phyloP scores from a whole-genome alignment of 1,284 basidiomycete species.

The Apiotrichum montevideense region DNA sequence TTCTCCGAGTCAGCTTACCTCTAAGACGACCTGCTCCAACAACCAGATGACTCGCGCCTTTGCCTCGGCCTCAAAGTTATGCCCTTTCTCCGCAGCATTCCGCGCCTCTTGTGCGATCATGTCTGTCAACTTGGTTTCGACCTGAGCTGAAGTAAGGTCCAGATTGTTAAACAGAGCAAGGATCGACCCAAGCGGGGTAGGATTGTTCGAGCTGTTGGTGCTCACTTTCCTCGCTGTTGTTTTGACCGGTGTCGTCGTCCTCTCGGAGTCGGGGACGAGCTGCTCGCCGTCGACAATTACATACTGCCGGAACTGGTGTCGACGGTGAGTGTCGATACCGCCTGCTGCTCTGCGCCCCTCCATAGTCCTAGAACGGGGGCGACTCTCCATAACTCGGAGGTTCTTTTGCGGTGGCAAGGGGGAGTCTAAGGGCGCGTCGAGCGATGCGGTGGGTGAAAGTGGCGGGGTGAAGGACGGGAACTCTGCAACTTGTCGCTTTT shows the following conservation, averaged over 20 bases:
- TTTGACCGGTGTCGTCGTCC: no score
- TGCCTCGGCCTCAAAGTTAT: constrained; percentile 7
- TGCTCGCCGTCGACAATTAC: constrained; percentile 19
- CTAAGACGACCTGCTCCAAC: constrained; percentile 10
- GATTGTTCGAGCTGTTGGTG: no score
- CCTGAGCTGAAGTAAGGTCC: neutral
- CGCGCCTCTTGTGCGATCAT: constrained; percentile 6
- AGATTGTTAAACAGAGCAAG: neutral
- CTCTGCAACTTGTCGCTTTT: neutral
- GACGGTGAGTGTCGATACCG: neutral
- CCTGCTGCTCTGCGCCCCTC: neutral
- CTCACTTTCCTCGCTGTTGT: no score
- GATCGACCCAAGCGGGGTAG: constrained; percentile 6
- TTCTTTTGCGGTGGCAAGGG: neutral
- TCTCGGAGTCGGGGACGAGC: constrained; percentile 1
- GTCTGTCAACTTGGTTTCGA: constrained; percentile 1
- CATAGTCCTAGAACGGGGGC: neutral
- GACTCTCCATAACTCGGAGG: neutral
- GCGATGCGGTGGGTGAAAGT: neutral
- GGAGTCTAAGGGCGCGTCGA: neutral
- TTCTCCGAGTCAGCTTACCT: constrained; percentile 1
- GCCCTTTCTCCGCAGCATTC: neutral
- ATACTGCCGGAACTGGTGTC: constrained; percentile 11
- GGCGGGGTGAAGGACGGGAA: neutral
- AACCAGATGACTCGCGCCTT: constrained; percentile 13